Conservation (phyloP, 305 asterid genomes). For the Ruellia speciosa region DNA sequence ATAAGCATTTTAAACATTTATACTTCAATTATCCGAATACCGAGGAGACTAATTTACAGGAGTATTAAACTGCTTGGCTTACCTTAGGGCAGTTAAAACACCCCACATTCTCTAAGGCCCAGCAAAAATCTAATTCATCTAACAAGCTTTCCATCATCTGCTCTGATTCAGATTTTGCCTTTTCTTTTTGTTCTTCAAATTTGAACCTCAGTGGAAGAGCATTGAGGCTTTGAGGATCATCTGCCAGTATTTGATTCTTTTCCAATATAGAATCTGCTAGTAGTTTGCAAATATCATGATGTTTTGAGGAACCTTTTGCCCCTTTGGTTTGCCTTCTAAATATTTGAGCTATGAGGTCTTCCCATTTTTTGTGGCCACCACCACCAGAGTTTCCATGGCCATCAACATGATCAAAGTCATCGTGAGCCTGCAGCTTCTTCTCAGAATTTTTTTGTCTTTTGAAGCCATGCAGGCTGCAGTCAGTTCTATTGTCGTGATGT, state of each 20-base stretch:
- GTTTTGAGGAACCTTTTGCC: conserved; percentile 8
- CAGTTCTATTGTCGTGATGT: too few relatives aligned
- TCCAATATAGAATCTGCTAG: conserved; percentile 35
- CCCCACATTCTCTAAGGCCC: conserved; percentile 14
- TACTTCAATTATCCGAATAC: too few relatives aligned
- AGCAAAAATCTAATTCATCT: conserved; percentile 14
- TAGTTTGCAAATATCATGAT: conserved; percentile 20
- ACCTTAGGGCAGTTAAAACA: conserved; percentile 22
- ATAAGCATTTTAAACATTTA: too few relatives aligned
- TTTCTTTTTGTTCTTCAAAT: conserved; percentile 30
- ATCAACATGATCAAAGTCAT: neutral
- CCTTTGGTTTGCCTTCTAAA: too few relatives aligned
- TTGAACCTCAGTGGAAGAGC: conserved; percentile 35
- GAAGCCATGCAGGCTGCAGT: neutral
- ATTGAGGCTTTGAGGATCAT: conserved; percentile 11
- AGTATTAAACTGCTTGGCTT: conserved; percentile 13
- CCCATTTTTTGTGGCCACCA: neutral
- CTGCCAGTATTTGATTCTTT: conserved; percentile 2
- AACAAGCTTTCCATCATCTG: conserved; percentile 29
- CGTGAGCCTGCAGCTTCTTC: conserved; percentile 1
- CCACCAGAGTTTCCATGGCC: neutral
- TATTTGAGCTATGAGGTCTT: conserved; percentile 8
- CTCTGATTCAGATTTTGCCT: conserved; percentile 32
- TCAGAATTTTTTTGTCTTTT: neutral
- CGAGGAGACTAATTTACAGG: conserved; percentile 8